These are phyloP conservation scores for Mediolabrus comicus DNA, from an alignment of 108 stramenopile genomes.

Conservation along the genomic window DNA sequence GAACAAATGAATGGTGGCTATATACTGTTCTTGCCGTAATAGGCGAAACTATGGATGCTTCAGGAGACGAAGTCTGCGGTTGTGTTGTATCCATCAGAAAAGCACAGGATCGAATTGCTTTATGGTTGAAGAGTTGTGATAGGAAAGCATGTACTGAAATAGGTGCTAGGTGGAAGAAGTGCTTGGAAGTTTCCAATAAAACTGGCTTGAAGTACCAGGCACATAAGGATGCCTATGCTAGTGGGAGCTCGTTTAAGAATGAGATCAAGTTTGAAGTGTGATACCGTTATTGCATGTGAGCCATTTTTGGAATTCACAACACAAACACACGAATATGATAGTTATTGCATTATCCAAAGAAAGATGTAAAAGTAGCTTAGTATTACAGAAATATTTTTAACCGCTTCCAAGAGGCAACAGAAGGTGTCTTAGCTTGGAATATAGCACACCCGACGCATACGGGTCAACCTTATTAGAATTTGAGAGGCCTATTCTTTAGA, in stretches of 20 bases:
- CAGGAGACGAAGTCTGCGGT: slow-evolving; percentile 84
- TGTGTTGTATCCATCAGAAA: slow-evolving; percentile 86
- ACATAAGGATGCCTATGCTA: slow-evolving; percentile 70
- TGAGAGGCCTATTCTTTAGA: slow-evolving; percentile 41
- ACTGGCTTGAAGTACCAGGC: slow-evolving; percentile 81
- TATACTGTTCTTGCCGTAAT: slow-evolving; percentile 84
- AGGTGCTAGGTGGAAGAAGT: slow-evolving; percentile 84
- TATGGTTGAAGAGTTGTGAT: slow-evolving; percentile 84
- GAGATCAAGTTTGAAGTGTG: slow-evolving; percentile 75
- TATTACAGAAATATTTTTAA: neutral
- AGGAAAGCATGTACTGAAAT: slow-evolving; percentile 60
- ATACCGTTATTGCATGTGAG: neutral
- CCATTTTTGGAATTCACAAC: too few species aligned
- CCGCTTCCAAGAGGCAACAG: neutral
- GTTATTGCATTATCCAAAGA: neutral
- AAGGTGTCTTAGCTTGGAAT: neutral
- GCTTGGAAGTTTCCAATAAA: slow-evolving; percentile 74
- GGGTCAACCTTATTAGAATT: slow-evolving; percentile 18
- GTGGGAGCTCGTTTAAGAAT: slow-evolving; percentile 79
- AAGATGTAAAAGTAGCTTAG: slow-evolving; percentile 1
- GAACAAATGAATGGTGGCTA: slow-evolving; percentile 81
- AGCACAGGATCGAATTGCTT: slow-evolving; percentile 81
- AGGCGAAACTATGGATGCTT: slow-evolving; percentile 85
- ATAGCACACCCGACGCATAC: too few species aligned
- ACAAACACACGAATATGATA: neutral